These are phyloP conservation scores for Ganoderma meredithae DNA, from an alignment of 1,284 basidiomycete genomes.

Conservation along the genomic window DNA sequence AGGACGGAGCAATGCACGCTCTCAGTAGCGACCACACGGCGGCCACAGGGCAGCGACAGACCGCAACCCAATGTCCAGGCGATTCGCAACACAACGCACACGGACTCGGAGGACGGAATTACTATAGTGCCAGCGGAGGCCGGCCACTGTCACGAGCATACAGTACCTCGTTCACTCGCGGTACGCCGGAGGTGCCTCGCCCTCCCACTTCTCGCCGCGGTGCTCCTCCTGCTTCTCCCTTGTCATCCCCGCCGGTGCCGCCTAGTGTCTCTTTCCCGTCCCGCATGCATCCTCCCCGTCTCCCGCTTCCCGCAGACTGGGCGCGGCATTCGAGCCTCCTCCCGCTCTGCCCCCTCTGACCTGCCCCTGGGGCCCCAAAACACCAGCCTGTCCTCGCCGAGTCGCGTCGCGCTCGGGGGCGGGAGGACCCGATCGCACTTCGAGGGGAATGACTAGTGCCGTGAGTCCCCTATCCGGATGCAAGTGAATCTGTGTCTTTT, in stretches of 20 bases:
- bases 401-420: background rate
- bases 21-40: background rate
- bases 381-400: background rate
- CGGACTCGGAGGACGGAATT: background rate
- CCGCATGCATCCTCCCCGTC: background rate
- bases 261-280: background rate
- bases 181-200: slow-evolving; percentile 1
- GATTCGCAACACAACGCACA: background rate
- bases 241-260: background rate
- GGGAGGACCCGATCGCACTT: background rate
- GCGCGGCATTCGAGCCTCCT: background rate
- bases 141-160: background rate
- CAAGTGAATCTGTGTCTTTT: background rate
- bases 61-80: background rate
- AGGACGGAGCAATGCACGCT: background rate
- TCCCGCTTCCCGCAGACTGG: background rate
- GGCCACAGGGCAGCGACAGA: background rate
- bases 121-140: background rate
- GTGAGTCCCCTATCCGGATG: background rate
- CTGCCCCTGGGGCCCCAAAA: background rate
- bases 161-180: background rate
- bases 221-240: background rate
- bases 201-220: background rate
- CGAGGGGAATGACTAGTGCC: background rate
- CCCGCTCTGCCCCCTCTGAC: background rate